Conservation (phyloP, 768 basidiomycete species). For the Mycena sanguinolenta region DNA sequence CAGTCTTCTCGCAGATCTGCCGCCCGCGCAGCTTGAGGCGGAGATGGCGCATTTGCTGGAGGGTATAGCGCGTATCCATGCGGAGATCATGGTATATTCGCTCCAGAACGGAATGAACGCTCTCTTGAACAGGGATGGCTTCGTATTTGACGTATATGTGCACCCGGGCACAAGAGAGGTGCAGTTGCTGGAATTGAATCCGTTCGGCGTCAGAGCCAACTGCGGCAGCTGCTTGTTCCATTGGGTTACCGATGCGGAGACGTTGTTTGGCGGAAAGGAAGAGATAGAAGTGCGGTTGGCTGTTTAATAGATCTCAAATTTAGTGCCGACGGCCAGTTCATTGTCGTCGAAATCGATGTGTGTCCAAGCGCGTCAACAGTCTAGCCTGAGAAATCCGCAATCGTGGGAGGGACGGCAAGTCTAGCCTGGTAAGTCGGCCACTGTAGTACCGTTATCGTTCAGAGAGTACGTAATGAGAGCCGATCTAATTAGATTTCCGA, state of each 20-base stretch:
- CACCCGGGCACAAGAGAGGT: constrained; percentile 8
- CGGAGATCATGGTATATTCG: constrained; percentile 16
- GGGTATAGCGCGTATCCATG: constrained; percentile 19
- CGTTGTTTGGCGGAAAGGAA: constrained; percentile 23
- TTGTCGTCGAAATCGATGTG: too few species aligned
- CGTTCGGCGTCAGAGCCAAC: constrained; percentile 18
- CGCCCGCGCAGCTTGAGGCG: constrained; percentile 6
- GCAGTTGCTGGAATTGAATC: constrained; percentile 27
- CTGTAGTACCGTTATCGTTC: too few species aligned
- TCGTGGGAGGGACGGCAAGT: too few species aligned
- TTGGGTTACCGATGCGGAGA: constrained; percentile 29
- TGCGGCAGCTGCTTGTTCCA: constrained; percentile 28
- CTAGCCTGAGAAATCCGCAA: too few species aligned
- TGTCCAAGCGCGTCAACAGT: too few species aligned
- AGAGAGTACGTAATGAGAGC: too few species aligned
- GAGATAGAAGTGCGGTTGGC: constrained; percentile 22
- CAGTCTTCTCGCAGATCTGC: constrained; percentile 20
- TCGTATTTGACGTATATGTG: constrained; percentile 28
- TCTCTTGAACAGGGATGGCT: constrained; percentile 13
- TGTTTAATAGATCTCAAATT: constrained; percentile 1
- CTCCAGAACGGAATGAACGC: constrained; percentile 12
- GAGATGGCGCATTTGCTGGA: constrained; percentile 16
- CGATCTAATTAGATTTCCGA: too few species aligned
- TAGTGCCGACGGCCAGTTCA: too few species aligned
- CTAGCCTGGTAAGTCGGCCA: too few species aligned